These are phyloP conservation scores for Penicillium odoratum DNA, from an alignment of 495 filamentous ascomycete genomes.

Conservation along the genomic window DNA sequence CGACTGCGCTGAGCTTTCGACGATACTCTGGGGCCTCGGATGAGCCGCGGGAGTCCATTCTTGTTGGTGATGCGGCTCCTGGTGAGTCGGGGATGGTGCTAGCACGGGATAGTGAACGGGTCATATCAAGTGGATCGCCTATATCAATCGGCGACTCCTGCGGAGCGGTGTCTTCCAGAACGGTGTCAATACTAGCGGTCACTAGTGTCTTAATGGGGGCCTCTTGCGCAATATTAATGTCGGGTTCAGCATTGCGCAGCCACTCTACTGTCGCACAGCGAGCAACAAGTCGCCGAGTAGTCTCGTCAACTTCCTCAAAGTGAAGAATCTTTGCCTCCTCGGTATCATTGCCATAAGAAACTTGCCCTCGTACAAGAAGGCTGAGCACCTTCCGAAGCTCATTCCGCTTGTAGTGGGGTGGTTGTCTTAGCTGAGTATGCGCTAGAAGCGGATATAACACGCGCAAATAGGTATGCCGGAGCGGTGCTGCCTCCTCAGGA, in stretches of 20 bases:
- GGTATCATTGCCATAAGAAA: conserved; percentile 32
- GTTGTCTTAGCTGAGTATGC: conserved; percentile 82
- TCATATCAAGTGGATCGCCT: conserved; percentile 26
- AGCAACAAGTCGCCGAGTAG: conserved; percentile 78
- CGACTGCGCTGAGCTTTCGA: conserved; percentile 27
- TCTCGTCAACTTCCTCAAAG: conserved; percentile 89
- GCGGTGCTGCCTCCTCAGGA: conserved; percentile 71
- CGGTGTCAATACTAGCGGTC: conserved; percentile 25
- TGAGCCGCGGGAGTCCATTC: conserved; percentile 29
- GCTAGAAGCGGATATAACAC: conserved; percentile 88
- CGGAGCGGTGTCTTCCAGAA: conserved; percentile 21
- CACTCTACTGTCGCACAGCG: conserved; percentile 83
- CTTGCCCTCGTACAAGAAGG: conserved; percentile 55
- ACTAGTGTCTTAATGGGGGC: conserved; percentile 12
- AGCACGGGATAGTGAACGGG: conserved; percentile 45
- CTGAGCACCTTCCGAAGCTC: conserved; percentile 75
- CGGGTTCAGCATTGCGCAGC: conserved; percentile 54
- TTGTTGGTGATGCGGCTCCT: conserved; percentile 31
- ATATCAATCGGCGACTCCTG: conserved; percentile 28
- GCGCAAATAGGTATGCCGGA: conserved; percentile 96
- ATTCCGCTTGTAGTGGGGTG: conserved; percentile 89
- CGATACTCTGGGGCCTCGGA: conserved; percentile 20
- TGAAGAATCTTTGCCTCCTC: conserved; percentile 61
- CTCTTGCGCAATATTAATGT: conserved; percentile 11
- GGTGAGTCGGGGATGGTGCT: conserved; percentile 37